Evolutionary conservation across 2,329 filamentous ascomycete species (phyloP).

Genomic region (Parastagonospora nodorum): DNA sequence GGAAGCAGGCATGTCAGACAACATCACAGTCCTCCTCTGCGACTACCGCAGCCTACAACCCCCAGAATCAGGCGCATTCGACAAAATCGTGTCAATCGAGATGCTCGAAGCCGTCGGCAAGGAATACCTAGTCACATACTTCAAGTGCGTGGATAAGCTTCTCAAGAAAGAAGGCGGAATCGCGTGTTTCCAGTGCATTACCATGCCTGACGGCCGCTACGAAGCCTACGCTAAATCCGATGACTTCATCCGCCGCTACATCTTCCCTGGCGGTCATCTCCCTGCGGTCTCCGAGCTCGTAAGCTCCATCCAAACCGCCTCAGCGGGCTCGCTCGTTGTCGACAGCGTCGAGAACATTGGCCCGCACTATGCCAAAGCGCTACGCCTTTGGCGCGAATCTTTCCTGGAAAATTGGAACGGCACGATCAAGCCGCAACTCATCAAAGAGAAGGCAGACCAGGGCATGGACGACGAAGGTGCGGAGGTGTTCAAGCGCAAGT

Average conservation of each 20-base stretch:
- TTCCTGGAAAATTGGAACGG: conserved; percentile 68
- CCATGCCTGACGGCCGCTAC: conserved; percentile 72
- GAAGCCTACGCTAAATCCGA: conserved; percentile 68
- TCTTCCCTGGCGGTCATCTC: conserved; percentile 78
- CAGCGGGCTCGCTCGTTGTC: conserved; percentile 66
- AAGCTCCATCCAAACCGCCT: conserved; percentile 65
- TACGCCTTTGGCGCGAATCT: conserved; percentile 70
- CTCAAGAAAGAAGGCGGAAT: conserved; percentile 70
- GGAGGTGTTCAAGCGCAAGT: conserved; percentile 71
- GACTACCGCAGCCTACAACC: conserved; percentile 69
- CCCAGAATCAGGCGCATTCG: conserved; percentile 58
- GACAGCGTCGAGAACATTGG: conserved; percentile 74
- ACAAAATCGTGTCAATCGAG: conserved; percentile 76
- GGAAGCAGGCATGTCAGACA: conserved; percentile 62
- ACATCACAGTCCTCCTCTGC: conserved; percentile 68
- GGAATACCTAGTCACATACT: conserved; percentile 71
- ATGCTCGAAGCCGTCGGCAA: conserved; percentile 77
- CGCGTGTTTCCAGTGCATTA: conserved; percentile 77
- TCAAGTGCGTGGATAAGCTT: conserved; percentile 65
- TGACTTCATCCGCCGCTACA: conserved; percentile 78
- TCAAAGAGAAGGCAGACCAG: conserved; percentile 63
- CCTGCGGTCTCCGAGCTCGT: conserved; percentile 70
- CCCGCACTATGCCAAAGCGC: conserved; percentile 72
- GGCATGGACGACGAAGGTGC: conserved; percentile 66
- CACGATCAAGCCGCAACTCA: conserved; percentile 64